A percentile compares a stretch with the other conserved stretches of the same genome.
Conservation (phyloP, 1,284 basidiomycete species). For the Coniferiporia sulphurascens region DNA sequence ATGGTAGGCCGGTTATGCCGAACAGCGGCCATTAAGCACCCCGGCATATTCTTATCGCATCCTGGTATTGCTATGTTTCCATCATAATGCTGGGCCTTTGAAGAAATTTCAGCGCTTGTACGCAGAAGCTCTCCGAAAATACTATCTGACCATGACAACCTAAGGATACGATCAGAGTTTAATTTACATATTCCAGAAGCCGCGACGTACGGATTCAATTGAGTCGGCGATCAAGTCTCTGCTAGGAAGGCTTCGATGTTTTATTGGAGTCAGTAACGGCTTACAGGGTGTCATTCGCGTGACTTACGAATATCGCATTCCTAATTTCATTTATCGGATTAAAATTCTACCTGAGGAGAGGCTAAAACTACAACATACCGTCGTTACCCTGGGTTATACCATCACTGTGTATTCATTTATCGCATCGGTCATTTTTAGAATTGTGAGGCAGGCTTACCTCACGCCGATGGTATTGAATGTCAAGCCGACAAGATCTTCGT, state of each 20-base stretch:
- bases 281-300: slow-evolving; percentile 6
- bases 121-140: neutral
- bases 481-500: slow-evolving; percentile 72
- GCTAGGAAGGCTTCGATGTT: slow-evolving; percentile 64
- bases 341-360: neutral
- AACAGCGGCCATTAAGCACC: slow-evolving; percentile 79
- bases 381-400: slow-evolving; percentile 83
- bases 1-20: slow-evolving; percentile 84
- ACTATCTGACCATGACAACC: slow-evolving; percentile 57
- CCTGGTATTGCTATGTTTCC: slow-evolving; percentile 81
- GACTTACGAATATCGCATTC: slow-evolving; percentile 76
- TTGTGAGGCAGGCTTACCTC: slow-evolving; percentile 39
- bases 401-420: slow-evolving; percentile 41
- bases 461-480: slow-evolving; percentile 80
- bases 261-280: neutral
- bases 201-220: slow-evolving; percentile 68
- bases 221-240: slow-evolving; percentile 90
- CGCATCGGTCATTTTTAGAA: neutral
- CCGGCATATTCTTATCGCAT: slow-evolving; percentile 95
- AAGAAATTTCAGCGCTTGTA: neutral
- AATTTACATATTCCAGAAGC: neutral
- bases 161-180: slow-evolving; percentile 24
- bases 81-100: slow-evolving; percentile 79
- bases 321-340: slow-evolving; percentile 31
- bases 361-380: slow-evolving; percentile 39